A percentile compares a stretch with the other conserved stretches of the same genome.
Conservation (phyloP, 2,329 filamentous ascomycete species). For the Microcera coccophila region DNA sequence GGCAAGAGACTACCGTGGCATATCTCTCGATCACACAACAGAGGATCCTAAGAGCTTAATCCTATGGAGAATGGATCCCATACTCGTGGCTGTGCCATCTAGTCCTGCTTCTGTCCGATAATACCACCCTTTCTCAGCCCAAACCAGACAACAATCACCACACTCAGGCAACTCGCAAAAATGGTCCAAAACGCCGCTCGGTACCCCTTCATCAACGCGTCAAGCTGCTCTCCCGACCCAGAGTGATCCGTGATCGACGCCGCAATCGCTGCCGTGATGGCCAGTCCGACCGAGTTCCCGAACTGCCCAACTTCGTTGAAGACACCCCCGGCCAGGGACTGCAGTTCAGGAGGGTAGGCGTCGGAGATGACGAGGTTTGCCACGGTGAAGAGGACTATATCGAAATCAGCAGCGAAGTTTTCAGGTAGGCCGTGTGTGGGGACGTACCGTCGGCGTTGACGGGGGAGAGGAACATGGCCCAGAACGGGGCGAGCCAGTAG, state of each 20-base stretch:
- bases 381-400: constrained; percentile 52
- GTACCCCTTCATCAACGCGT: constrained; percentile 48
- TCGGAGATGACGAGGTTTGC: constrained; percentile 52
- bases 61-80: too few relatives aligned
- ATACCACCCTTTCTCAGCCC: constrained; percentile 45
- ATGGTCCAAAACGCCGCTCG: constrained; percentile 51
- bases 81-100: too few relatives aligned
- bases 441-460: constrained; percentile 40
- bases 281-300: constrained; percentile 51
- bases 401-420: not conserved
- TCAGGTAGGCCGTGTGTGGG: not conserved
- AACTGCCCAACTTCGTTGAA: constrained; percentile 58
- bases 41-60: too few relatives aligned
- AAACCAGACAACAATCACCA: constrained; percentile 32
- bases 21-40: too few relatives aligned
- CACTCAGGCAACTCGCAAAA: constrained; percentile 40
- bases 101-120: constrained; percentile 45
- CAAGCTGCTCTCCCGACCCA: constrained; percentile 14
- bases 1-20: too few relatives aligned
- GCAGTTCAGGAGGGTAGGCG: constrained; percentile 50
- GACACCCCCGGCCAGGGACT: constrained; percentile 56
- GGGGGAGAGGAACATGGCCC: constrained; percentile 43
- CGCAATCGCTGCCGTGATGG: constrained; percentile 47
- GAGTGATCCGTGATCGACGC: constrained; percentile 41
- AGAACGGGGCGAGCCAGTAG: constrained; percentile 48